Evolutionary conservation across 805 yeast genomes (phyloP).

Genomic region (Kluyveromyces wickerhamii): DNA sequence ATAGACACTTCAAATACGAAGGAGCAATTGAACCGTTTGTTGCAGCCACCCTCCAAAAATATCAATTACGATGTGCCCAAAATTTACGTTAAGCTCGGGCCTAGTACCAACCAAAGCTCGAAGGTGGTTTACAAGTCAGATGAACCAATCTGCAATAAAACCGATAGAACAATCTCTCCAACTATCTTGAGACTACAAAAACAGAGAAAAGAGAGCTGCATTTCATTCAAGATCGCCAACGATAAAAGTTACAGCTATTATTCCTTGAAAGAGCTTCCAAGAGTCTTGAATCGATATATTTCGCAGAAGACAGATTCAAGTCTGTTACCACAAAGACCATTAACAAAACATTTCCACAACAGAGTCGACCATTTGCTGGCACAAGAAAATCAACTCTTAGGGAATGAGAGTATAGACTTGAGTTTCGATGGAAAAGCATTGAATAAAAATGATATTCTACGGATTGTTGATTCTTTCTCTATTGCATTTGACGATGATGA

Average conservation of each 20-base stretch:
- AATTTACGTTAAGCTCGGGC: slow-evolving; percentile 1
- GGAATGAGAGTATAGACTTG: slow-evolving; percentile 31
- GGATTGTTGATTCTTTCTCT: slow-evolving; percentile 34
- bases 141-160: not conserved
- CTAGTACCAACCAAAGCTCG: not conserved
- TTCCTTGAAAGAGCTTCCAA: slow-evolving; percentile 9
- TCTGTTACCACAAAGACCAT: slow-evolving; percentile 1
- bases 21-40: not conserved
- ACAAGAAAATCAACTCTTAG: slow-evolving; percentile 4
- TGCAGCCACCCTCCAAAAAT: not conserved
- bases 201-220: slow-evolving; percentile 4
- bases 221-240: slow-evolving; percentile 13
- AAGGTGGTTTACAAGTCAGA: slow-evolving; percentile 2
- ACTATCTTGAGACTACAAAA: not conserved
- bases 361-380: slow-evolving; percentile 6
- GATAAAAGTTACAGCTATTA: slow-evolving; percentile 6
- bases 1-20: not conserved
- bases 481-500: slow-evolving; percentile 30
- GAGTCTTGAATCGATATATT: not conserved
- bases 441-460: slow-evolving; percentile 35
- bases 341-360: slow-evolving; percentile 1
- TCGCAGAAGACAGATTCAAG: not conserved
- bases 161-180: not conserved
- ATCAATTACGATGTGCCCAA: slow-evolving; percentile 3
- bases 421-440: slow-evolving; percentile 41